A percentile compares a stretch with the other conserved stretches of the same genome.
phyloP scores from a whole-genome alignment of 2,329 filamentous ascomycete genomes.

The Phialophora expanda region DNA sequence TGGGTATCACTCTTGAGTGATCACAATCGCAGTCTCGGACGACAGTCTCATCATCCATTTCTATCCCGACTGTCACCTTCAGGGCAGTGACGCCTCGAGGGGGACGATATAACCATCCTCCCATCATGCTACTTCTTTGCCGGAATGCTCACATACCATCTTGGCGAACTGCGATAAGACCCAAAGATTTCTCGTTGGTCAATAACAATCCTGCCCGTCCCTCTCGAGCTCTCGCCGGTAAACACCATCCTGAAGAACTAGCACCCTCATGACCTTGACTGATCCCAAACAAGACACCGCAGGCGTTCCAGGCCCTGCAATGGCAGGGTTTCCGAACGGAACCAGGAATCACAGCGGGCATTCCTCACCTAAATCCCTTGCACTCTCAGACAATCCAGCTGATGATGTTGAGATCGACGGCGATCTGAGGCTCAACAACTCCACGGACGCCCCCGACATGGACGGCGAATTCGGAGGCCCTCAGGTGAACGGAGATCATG shows the following conservation, averaged over 20 bases:
- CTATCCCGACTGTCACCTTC: slow-evolving; percentile 12
- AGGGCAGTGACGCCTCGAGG: slow-evolving; percentile 20
- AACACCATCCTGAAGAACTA: slow-evolving; percentile 21
- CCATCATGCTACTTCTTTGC: slow-evolving; percentile 33
- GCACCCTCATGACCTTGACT: slow-evolving; percentile 24
- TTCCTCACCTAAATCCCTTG: slow-evolving; percentile 7
- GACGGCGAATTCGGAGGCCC: slow-evolving; percentile 3
- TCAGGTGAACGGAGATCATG: slow-evolving; percentile 5
- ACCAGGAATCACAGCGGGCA: slow-evolving; percentile 18
- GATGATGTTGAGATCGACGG: background rate
- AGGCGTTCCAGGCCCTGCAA: slow-evolving; percentile 7
- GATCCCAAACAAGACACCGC: slow-evolving; percentile 24
- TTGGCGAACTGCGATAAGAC: slow-evolving; percentile 21
- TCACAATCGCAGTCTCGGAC: background rate
- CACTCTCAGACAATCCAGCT: background rate
- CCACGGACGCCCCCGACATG: background rate
- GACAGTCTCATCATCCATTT: background rate
- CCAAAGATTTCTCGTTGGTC: slow-evolving; percentile 12
- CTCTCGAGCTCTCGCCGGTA: slow-evolving; percentile 20
- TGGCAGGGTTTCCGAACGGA: slow-evolving; percentile 23
- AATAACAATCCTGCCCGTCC: slow-evolving; percentile 12
- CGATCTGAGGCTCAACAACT: background rate
- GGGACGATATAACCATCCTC: slow-evolving; percentile 14
- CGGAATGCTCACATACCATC: slow-evolving; percentile 27
- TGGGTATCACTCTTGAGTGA: slow-evolving; percentile 1